Conservation (phyloP, 441 rosid species). For the Populus hybrid region DNA sequence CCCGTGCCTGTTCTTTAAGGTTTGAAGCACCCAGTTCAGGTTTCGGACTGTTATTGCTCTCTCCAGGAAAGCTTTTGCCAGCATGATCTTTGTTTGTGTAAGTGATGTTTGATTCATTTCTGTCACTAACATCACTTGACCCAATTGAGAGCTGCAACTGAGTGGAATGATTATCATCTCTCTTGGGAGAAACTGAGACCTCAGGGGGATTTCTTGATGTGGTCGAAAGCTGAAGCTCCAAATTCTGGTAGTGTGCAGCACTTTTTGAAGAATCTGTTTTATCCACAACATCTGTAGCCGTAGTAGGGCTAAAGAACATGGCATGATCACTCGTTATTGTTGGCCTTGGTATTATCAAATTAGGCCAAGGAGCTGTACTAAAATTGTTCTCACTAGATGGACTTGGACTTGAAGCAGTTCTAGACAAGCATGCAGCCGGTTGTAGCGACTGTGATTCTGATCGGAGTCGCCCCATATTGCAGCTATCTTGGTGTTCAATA, state of each 20-base stretch:
- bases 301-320: constrained; percentile 31
- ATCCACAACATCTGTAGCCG: not conserved
- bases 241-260: constrained; percentile 36
- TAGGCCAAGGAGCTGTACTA: constrained; percentile 34
- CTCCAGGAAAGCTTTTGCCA: constrained; percentile 13
- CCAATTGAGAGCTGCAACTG: constrained; percentile 60
- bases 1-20: constrained; percentile 42
- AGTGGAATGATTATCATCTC: constrained; percentile 36
- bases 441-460: constrained; percentile 38
- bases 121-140: constrained; percentile 17
- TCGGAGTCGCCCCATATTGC: constrained; percentile 51
- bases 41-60: not conserved
- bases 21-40: constrained; percentile 25
- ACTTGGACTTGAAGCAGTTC: constrained; percentile 81
- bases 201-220: constrained; percentile 29
- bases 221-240: constrained; percentile 81
- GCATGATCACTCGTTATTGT: constrained; percentile 26
- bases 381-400: constrained; percentile 73
- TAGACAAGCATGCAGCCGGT: constrained; percentile 58
- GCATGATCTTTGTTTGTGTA: constrained; percentile 10
- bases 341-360: constrained; percentile 29
- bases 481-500: constrained; percentile 89
- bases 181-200: constrained; percentile 25
- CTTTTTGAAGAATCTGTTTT: constrained; percentile 4
- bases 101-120: constrained; percentile 14